A percentile compares a stretch with the other conserved stretches of the same genome.
Evolutionary conservation across 2,329 filamentous ascomycete species (phyloP).

Genomic region (Monosporascus sp.): DNA sequence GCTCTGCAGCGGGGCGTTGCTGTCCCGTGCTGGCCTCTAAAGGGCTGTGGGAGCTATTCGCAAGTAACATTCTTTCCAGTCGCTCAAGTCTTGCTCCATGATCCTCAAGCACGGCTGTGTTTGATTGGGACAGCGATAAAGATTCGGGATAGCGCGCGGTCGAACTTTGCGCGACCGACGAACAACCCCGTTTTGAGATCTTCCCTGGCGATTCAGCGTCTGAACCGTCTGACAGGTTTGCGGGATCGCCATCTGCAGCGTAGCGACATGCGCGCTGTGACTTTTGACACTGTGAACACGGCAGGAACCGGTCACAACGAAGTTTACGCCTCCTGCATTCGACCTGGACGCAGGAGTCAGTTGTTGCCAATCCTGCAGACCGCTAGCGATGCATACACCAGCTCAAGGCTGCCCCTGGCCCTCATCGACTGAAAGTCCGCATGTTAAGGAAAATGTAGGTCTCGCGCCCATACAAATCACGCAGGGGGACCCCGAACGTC

Average conservation of each 20-base stretch:
- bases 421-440: background rate
- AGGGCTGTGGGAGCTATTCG: conserved; percentile 31
- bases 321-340: conserved; percentile 54
- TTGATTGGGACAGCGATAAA: conserved; percentile 20
- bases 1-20: conserved; percentile 28
- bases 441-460: background rate
- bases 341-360: background rate
- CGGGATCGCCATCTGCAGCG: conserved; percentile 41
- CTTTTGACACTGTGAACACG: conserved; percentile 54
- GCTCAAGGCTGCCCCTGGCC: too few species aligned
- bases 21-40: conserved; percentile 13
- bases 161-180: conserved; percentile 3
- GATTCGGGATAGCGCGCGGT: conserved; percentile 24
- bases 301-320: conserved; percentile 49
- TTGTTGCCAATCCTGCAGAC: background rate
- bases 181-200: conserved; percentile 17
- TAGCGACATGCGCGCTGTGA: conserved; percentile 50
- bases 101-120: conserved; percentile 37
- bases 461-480: conserved; percentile 10
- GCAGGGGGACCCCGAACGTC: background rate
- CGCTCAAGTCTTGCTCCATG: conserved; percentile 45
- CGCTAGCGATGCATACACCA: background rate
- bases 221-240: conserved; percentile 44
- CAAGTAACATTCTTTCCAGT: conserved; percentile 44
- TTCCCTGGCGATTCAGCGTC: conserved; percentile 27